These are phyloP conservation scores for Cicer chorassanicum DNA, from an alignment of 306 rosid genomes.

Conservation along the genomic window DNA sequence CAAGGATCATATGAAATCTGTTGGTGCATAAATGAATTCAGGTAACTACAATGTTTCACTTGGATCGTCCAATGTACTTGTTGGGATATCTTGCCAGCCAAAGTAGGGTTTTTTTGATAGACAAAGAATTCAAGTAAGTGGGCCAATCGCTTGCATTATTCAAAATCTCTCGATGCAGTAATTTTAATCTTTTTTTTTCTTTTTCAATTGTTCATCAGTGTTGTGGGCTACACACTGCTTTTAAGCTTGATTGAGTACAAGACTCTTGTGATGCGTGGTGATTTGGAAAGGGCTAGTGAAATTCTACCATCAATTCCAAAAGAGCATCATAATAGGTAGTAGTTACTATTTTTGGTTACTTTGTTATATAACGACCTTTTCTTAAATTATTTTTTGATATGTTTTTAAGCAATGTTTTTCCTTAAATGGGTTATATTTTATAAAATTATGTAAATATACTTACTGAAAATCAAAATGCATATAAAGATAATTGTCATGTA, in stretches of 20 bases:
- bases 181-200: slow-evolving; percentile 36
- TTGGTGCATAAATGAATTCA: slow-evolving; percentile 55
- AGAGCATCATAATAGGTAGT: slow-evolving; percentile 94
- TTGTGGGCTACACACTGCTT: slow-evolving; percentile 92
- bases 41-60: slow-evolving; percentile 99
- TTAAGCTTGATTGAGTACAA: slow-evolving; percentile 96
- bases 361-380: slow-evolving; percentile 24
- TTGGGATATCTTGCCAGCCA: slow-evolving; percentile 97
- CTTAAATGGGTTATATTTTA: slow-evolving; percentile 18
- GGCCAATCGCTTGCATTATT: slow-evolving; percentile 35
- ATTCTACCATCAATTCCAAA: slow-evolving; percentile 91
- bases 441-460: slow-evolving; percentile 16
- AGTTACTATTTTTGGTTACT: slow-evolving; percentile 23
- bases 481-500: slow-evolving; percentile 28
- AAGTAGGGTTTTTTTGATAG: slow-evolving; percentile 91
- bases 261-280: slow-evolving; percentile 99
- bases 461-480: neutral
- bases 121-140: slow-evolving; percentile 98
- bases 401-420: slow-evolving; percentile 35
- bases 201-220: slow-evolving; percentile 54
- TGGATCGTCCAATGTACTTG: slow-evolving; percentile 99
- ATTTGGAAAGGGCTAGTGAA: slow-evolving; percentile 90
- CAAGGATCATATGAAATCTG: slow-evolving; percentile 30
- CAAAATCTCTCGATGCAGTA: slow-evolving; percentile 30
- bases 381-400: slow-evolving; percentile 25